Evolutionary conservation across 495 filamentous ascomycete species (phyloP), one percentile per base, ranked within the genome.

Genomic region (Daldinia concentrica): DNA sequence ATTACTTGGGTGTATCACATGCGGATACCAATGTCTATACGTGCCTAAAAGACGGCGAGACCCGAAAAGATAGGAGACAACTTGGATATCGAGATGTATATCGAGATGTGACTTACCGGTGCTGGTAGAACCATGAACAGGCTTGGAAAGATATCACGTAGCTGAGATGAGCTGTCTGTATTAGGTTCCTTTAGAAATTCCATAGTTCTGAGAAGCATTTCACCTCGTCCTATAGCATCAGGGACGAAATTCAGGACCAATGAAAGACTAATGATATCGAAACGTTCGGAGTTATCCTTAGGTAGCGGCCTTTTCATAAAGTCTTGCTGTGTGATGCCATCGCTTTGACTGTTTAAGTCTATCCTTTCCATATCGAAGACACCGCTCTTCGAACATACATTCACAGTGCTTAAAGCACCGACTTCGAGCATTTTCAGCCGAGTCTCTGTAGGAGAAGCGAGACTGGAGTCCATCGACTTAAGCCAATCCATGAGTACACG

Each of bases 221-320:
- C 89, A 11, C 95, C 95, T 69, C 94, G 86, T 19, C 82, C 86
- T n/a, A 77, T 80, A 14, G 92, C 84, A 69, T 92, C 87, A 9
- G 94, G 90, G 26, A 98, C 94, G 76, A 92, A 99, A 79, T 99
- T 99, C 22, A 99, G 85, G 8, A 99, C 96, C 56, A 99, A 82
- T 1, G 93, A 97, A n/a, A 99, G 86, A 68, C 92, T 95, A 74
- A 99, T 90, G 48, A 97, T 84, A 76, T 99, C 91, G 76, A 98
- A 98, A 30, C 80, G 81, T 48, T 95, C 90, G 0, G 82, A 78
- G 32, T 86, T 82, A 56, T 80, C 73, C 7, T 57, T 60, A 0
- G 95, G 95, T 17, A 95, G 79, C 6, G 94, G 92, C 36, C 93
- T 84, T 75, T 92, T 81, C 94, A 99, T 98, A 74, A 99, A 98